Evolutionary conservation across 345 rosid species (phyloP), one percentile per base, ranked within the genome.

Genomic region (Citrus unshiu): DNA sequence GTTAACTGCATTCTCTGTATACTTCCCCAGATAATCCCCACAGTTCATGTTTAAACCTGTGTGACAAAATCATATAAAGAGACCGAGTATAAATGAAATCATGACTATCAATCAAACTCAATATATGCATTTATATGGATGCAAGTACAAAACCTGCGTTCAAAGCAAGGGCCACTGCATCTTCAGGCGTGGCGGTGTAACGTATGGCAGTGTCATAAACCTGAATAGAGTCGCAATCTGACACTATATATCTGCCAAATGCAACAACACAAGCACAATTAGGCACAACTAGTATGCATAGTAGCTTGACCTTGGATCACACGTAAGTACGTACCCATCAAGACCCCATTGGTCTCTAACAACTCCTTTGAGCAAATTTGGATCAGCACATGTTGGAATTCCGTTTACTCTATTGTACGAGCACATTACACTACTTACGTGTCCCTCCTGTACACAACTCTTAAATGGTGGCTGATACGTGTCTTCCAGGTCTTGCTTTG

Each of bases 181-280:
- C 93, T 80, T 90, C 92, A 22, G 90, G 91, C 16, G 90, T 81
- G 54, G 85, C 83, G 57, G 87, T 84, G 69, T 86, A 81, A 62
- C 78, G 82, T 37, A 79, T 78, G 10, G 12, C 13, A 54, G 84
- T 67, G 77, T 80, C 81, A 73, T 86, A 81, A 54, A 82, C 86
- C 72, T 78, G 60, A 14, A 92, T 74, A 6, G 98, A 91, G 85
- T 93, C 97, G 34, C 95, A 92, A 74, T 92, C 98, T 0, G 89
- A 88, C 25, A 87, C 74, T 9, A 90, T 81, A 60, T 89, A 87
- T 70, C 92, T 90, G 85, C 49, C 69, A 35, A 71, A 59, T 58
- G 49, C 62, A 69, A 6, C 21, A 22, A 21, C 24, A 73, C 7
- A 39, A 56, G 58, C 62, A 46, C 68, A 66, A 7, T 63, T 27